A percentile compares a stretch with the other conserved stretches of the same genome.
Evolutionary conservation across 2,329 filamentous ascomycete species (phyloP).

Genomic region (Trichothecium roseum): DNA sequence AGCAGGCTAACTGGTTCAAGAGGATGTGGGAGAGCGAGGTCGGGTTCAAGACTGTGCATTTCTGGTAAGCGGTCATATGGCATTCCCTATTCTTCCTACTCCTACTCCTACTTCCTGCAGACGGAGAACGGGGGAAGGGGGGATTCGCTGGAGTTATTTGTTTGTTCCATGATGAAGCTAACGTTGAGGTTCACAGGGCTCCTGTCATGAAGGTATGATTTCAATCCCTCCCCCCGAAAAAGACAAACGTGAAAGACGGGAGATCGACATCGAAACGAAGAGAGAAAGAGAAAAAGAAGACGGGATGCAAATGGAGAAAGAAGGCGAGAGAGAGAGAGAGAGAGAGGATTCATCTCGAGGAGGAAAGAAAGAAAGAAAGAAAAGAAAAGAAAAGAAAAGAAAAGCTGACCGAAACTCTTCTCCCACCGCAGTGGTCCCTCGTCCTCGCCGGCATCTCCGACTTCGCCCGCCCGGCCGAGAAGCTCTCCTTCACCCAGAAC

Average conservation of each 20-base stretch:
- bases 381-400: background rate
- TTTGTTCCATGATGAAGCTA: slow-evolving; percentile 8
- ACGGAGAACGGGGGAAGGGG: background rate
- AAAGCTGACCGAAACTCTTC: background rate
- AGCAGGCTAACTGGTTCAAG: slow-evolving; percentile 51
- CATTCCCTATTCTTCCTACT: background rate
- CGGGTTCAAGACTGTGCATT: slow-evolving; percentile 89
- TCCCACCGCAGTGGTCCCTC: slow-evolving; percentile 63
- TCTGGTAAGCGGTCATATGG: slow-evolving; percentile 57
- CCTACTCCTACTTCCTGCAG: background rate
- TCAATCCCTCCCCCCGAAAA: no score
- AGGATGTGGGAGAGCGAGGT: slow-evolving; percentile 76
- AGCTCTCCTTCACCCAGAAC: slow-evolving; percentile 91
- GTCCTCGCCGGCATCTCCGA: slow-evolving; percentile 89
- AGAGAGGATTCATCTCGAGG: background rate
- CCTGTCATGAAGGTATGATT: slow-evolving; percentile 72
- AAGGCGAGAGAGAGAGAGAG: background rate
- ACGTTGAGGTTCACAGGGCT: slow-evolving; percentile 46
- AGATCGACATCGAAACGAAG: no score
- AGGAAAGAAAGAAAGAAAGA: background rate
- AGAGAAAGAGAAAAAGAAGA: no score
- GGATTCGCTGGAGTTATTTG: no score
- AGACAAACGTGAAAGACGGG: no score
- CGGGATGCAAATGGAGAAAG: background rate
- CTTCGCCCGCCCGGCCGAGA: slow-evolving; percentile 81